Base-by-base conservation (phyloP, 2,329 filamentous ascomycete genomes). In the Penicillium hordei region DNA sequence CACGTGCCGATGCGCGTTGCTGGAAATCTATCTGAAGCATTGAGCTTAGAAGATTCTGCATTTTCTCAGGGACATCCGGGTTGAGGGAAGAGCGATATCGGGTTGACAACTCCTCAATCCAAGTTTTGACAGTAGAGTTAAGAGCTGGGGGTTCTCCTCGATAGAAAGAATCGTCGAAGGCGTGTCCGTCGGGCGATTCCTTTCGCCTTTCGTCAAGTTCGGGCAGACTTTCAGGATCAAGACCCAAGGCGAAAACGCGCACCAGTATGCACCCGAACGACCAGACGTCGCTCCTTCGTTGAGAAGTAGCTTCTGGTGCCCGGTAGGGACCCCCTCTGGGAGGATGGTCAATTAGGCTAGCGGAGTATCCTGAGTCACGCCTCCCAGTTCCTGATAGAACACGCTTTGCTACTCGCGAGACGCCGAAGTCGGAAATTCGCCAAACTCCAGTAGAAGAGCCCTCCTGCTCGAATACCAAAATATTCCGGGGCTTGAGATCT, bases 401-500 rank as follows among this genome's bases (percentile, higher is more conserved):
- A 19, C 27, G 51, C 29, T 27, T 40, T 43, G 12, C 27, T 23
- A 33, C 10, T 4, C 10, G 29, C 6, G 67, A 68, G 8, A 65
- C 58, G 4, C 67, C 65, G 38, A 70, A 70, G 48, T 70, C 67
- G 1, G 59, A 45, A 15, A 70, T 68, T 52, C 57, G 66, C 68
- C 68, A 69, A 21, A 56, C 57, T 12, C 68, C 65, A 1, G 66
- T 65, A 6, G 49, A 48, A 2, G 44, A 31, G 3, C 27, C 34
- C 3, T 42, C 17, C 4, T 5, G 13, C 12, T 34, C 33, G 19
- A 61, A 66, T 2, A 69, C 53, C 1, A 70, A 54, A 23, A 70
- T 65, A 33, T 68, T 69, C 17, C 3, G 6, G 5, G 48, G 48
- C 15, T 51, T 51, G 36, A 51, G 23, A 42, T 51, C 48, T n/a